phyloP scores from a whole-genome alignment of 2,329 filamentous ascomycete genomes.

The Phoma sp. region DNA sequence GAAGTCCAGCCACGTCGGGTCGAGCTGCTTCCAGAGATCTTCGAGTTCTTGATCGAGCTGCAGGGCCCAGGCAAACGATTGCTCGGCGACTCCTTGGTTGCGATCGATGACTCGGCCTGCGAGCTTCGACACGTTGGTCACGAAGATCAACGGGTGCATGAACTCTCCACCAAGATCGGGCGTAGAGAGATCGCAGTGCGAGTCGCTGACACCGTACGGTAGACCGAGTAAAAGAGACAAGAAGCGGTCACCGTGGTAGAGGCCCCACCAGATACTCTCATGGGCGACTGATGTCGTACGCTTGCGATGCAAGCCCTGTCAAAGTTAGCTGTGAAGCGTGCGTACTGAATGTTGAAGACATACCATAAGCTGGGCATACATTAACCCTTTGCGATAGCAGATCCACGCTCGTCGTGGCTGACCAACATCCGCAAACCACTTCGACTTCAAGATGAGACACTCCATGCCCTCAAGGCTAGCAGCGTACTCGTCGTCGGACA shows the following conservation, averaged over 20 bases:
- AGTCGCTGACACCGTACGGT: conserved; percentile 54
- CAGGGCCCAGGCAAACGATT: conserved; percentile 49
- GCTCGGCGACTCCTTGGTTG: conserved; percentile 47
- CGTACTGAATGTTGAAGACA: conserved; percentile 22
- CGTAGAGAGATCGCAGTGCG: conserved; percentile 47
- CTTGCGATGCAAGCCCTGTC: conserved; percentile 49
- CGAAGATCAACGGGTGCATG: conserved; percentile 41
- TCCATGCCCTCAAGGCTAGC: conserved; percentile 62
- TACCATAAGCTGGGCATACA: conserved; percentile 62
- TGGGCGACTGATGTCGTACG: conserved; percentile 42
- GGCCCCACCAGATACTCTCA: conserved; percentile 51
- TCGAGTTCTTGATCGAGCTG: conserved; percentile 55
- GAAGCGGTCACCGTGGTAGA: conserved; percentile 58
- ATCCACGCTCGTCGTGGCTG: conserved; percentile 64
- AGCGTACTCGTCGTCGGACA: conserved; percentile 59
- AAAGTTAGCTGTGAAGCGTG: conserved; percentile 19
- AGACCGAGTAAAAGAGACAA: conserved; percentile 63
- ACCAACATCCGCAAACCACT: conserved; percentile 63
- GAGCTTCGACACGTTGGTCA: conserved; percentile 48
- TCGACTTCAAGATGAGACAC: conserved; percentile 59
- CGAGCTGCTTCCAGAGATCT: conserved; percentile 46
- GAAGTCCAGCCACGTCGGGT: conserved; percentile 50
- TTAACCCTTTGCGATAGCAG: conserved; percentile 58
- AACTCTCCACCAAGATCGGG: conserved; percentile 37
- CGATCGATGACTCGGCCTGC: conserved; percentile 55